Evolutionary conservation across 2,329 filamentous ascomycete species (phyloP), one percentile per base, ranked within the genome.

Genomic region (Fusarium globosum): DNA sequence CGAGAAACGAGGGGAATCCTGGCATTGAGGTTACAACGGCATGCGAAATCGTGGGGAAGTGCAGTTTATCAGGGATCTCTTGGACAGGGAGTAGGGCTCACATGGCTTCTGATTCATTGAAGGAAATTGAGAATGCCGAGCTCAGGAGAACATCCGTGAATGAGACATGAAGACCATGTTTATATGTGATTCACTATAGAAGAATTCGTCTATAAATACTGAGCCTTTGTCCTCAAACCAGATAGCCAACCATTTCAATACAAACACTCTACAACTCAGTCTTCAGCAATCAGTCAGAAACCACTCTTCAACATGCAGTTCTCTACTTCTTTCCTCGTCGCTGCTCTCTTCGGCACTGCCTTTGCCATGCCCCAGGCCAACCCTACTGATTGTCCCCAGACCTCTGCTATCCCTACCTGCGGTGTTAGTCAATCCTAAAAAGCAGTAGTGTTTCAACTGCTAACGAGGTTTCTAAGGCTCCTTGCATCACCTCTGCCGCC

Each of bases 371-470:
- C 71, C 15, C 72, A 74, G 38, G 72, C 72, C 45, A 60, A 33
- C 9, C 45, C 55, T 20, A 72, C 71, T 28, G 71, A 64, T 14
- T 75, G 72, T 30, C 61, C 69, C 16, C 7, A 60, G 57, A 75
- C 72, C n/a, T 75, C 72, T 33, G 72, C 72, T 21, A 72, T 75
- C 36, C 72, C 72, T 10, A 65, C 69, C n/a, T 75, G 72, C 8
- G 72, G 72, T 58, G 72, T 75, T 59, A 60, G 72, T 58, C 8
- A 23, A 38, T 2, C 13, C 14, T 11, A 4, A 14, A 20, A 8
- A 20, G n/a, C 14, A 1, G 9, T 30, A 3, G 14, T 7, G 18
- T 20, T 6, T 39, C 14, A 6, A 20, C 4, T 49, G 14, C 65
- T 75, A 21, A 75, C 21, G 3, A 6, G 18, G 18, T 23, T 23